phyloP scores from a whole-genome alignment of 2,329 filamentous ascomycete species.

The Monilinia aucupariae region DNA sequence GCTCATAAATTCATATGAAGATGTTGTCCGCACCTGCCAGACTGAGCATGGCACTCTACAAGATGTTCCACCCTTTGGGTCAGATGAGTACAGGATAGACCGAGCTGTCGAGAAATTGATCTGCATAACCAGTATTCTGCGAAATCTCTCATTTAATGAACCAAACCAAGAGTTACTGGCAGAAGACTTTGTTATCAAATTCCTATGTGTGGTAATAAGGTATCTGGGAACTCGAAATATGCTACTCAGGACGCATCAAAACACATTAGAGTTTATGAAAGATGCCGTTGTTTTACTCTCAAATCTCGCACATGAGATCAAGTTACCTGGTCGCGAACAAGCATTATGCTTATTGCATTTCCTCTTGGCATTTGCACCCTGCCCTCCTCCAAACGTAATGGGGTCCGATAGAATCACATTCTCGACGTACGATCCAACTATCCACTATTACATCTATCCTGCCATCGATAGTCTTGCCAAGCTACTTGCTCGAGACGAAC shows the following conservation, averaged over 20 bases:
- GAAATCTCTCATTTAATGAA: constrained; percentile 83
- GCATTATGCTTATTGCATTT: constrained; percentile 83
- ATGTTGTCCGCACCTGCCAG: constrained; percentile 73
- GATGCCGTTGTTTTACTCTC: constrained; percentile 85
- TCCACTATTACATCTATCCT: constrained; percentile 83
- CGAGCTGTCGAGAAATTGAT: constrained; percentile 81
- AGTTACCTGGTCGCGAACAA: constrained; percentile 81
- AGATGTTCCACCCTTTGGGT: constrained; percentile 69
- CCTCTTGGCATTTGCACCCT: constrained; percentile 81
- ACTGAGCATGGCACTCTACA: constrained; percentile 67
- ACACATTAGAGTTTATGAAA: constrained; percentile 96
- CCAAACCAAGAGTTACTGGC: constrained; percentile 72
- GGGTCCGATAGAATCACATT: constrained; percentile 63
- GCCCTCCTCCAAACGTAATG: constrained; percentile 57
- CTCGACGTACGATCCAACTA: constrained; percentile 68
- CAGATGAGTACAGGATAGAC: constrained; percentile 73
- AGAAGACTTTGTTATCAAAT: constrained; percentile 71
- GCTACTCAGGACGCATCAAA: constrained; percentile 73
- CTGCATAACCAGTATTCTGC: constrained; percentile 84
- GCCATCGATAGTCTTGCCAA: constrained; percentile 90
- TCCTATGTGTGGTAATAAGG: constrained; percentile 76
- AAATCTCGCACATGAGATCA: constrained; percentile 75
- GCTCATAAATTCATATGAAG: constrained; percentile 78
- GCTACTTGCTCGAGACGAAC: constrained; percentile 85
- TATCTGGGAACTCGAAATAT: constrained; percentile 86